Evolutionary conservation across 2,329 filamentous ascomycete species (phyloP), one percentile per base, ranked within the genome.

Genomic region (Chaetomium sp.): DNA sequence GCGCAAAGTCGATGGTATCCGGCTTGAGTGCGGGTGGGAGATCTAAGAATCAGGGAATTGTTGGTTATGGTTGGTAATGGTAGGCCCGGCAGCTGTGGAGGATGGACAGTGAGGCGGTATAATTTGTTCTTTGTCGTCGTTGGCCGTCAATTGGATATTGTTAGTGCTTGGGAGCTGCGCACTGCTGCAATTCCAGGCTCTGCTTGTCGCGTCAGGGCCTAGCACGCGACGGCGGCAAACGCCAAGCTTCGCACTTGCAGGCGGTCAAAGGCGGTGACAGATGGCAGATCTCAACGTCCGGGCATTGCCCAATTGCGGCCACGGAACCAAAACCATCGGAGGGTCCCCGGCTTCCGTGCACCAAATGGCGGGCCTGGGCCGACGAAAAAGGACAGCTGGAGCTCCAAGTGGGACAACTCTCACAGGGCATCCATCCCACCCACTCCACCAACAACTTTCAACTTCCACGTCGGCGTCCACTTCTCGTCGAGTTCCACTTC

Each of bases 351-450:
- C 19, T 27, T 27, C 19, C 19, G 19, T 27, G 19, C 19, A 27
- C 19, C 19, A 27, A 27, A 27, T 27, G 19, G 49, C 54, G 47
- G 51, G 50, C 41, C 36, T 32, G 36, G 52, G 36, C 27, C 53
- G 52, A 53, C 55, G 12, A 60, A 62, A 64, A 64, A 64, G 60
- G 61, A 62, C 61, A 64, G 60, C 60, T 64, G 47, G n/a, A 50
- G 35, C 48, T 44, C 53, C n/a, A 14, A 14, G 19, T 27, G 19
- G 19, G 19, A 27, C 19, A 27, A 27, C 19, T 27, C 19, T 27
- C 19, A 27, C 19, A 27, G 19, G 19, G 19, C 19, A 27, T 27
- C 19, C 19, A 27, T 27, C 19, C 19, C 19, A 27, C 19, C 19
- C 19, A 27, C 19, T 27, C 19, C 19, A 27, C 19, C 19, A 27